Percentiles rank a stretch among this genome's conserved stretches.
Conservation (phyloP, 768 basidiomycete species). For the Porphyrellus cyaneotinctus region DNA sequence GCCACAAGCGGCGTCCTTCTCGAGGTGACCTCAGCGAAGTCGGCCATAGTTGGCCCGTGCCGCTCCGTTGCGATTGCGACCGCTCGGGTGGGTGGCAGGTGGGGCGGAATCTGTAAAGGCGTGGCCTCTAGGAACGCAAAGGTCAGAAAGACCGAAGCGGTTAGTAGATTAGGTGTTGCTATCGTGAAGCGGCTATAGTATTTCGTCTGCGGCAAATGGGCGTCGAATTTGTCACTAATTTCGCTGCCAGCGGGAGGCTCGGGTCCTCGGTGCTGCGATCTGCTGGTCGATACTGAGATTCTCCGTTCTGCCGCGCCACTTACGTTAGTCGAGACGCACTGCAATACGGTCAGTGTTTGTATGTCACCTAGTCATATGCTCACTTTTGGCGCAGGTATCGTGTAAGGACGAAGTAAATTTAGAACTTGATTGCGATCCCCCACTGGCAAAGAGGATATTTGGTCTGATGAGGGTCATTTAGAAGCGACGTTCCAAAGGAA, state of each 20-base stretch:
- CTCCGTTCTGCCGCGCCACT: conserved; percentile 20
- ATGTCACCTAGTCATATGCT: conserved; percentile 17
- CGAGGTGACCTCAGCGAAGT: conserved; percentile 41
- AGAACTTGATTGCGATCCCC: conserved; percentile 41
- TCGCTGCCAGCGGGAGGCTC: conserved; percentile 1
- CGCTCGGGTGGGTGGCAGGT: conserved; percentile 48
- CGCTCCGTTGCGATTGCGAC: conserved; percentile 42
- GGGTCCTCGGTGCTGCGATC: conserved; percentile 21
- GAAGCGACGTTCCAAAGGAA: conserved; percentile 19
- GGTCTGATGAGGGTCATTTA: conserved; percentile 31
- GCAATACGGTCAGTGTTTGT: conserved; percentile 18
- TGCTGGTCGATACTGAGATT: conserved; percentile 19
- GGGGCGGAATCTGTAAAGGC: conserved; percentile 42
- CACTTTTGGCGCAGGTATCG: conserved; percentile 27
- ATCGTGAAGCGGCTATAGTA: conserved; percentile 23
- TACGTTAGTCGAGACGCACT: conserved; percentile 25
- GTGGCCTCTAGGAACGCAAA: conserved; percentile 49
- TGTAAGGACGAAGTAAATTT: conserved; percentile 39
- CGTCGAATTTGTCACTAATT: conserved; percentile 9
- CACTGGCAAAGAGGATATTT: conserved; percentile 36
- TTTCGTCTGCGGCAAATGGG: conserved; percentile 10
- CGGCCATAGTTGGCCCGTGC: conserved; percentile 52
- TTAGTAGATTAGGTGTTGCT: conserved; percentile 35
- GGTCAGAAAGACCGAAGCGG: conserved; percentile 48
- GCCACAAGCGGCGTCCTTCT: conserved; percentile 49